Evolutionary conservation across 768 basidiomycete species (phyloP).

Genomic region (Rhizopogon vulgaris): DNA sequence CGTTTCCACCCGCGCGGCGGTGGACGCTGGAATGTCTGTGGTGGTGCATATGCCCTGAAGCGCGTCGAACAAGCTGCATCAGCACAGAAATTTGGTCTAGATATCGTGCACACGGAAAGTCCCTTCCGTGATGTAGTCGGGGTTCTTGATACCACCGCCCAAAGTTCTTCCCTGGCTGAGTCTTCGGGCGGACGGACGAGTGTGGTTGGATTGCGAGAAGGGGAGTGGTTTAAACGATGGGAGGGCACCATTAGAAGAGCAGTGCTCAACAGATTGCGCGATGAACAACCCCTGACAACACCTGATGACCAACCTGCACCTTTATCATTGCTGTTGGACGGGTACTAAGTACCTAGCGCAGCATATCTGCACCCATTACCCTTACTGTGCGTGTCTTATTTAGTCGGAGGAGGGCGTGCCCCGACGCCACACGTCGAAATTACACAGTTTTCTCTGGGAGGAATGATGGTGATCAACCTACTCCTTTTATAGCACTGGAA

Average conservation of each 20-base stretch:
- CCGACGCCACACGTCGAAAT: too few species aligned
- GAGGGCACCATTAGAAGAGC: slow-evolving; percentile 60
- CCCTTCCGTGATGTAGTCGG: slow-evolving; percentile 3
- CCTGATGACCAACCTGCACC: slow-evolving; percentile 15
- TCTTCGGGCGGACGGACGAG: slow-evolving; percentile 28
- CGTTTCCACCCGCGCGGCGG: slow-evolving; percentile 63
- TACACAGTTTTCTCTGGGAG: too few species aligned
- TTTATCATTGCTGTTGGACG: slow-evolving; percentile 16
- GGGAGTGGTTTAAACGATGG: slow-evolving; percentile 77
- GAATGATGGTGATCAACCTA: slow-evolving; percentile 8
- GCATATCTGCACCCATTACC: not conserved
- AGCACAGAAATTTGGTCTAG: slow-evolving; percentile 3
- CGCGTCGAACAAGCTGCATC: slow-evolving; percentile 20
- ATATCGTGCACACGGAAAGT: slow-evolving; percentile 3
- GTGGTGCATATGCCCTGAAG: slow-evolving; percentile 71
- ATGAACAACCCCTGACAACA: slow-evolving; percentile 27
- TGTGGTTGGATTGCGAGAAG: slow-evolving; percentile 59
- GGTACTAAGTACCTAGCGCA: slow-evolving; percentile 14
- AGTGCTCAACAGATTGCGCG: slow-evolving; percentile 40
- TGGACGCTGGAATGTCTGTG: slow-evolving; percentile 70
- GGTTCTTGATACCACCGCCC: not conserved
- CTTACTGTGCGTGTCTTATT: not conserved
- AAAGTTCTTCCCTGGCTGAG: slow-evolving; percentile 16
- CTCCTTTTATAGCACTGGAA: slow-evolving; percentile 14
- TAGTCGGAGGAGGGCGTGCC: too few species aligned